Percentiles rank a stretch among this genome's conserved stretches.
Evolutionary conservation across 768 basidiomycete genomes (phyloP).

Genomic region (Leccinum rimulosum): DNA sequence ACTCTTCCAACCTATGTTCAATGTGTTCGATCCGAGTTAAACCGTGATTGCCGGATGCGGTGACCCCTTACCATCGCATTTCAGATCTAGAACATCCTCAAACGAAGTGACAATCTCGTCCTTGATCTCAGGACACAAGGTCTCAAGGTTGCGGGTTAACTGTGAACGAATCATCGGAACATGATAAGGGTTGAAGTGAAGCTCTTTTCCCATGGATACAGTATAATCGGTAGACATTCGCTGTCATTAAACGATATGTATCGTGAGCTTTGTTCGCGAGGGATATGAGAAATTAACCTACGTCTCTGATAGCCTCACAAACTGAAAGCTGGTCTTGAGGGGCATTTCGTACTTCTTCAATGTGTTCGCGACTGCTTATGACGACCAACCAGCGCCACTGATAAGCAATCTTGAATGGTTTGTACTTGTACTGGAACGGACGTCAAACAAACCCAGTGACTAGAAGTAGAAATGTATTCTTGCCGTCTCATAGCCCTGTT

Average conservation of each 20-base stretch:
- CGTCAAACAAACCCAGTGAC: not conserved
- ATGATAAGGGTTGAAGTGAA: slow-evolving; percentile 24
- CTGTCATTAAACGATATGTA: slow-evolving; percentile 23
- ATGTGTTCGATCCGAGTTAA: not conserved
- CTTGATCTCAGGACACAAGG: slow-evolving; percentile 38
- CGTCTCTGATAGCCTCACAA: slow-evolving; percentile 31
- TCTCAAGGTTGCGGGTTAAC: slow-evolving; percentile 38
- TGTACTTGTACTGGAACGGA: not conserved
- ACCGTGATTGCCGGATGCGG: not conserved
- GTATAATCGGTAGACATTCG: slow-evolving; percentile 27
- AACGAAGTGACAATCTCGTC: slow-evolving; percentile 46
- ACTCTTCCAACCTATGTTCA: not conserved
- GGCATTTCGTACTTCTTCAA: slow-evolving; percentile 41
- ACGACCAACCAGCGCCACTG: slow-evolving; percentile 14
- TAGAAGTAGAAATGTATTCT: not conserved
- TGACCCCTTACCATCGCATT: not conserved
- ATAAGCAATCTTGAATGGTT: not conserved
- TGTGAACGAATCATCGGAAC: slow-evolving; percentile 25
- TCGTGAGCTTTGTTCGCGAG: too few species aligned
- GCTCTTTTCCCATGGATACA: slow-evolving; percentile 13
- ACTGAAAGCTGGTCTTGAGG: slow-evolving; percentile 39
- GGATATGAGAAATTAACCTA: slow-evolving; percentile 15
- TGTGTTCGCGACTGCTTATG: slow-evolving; percentile 26
- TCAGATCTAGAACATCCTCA: slow-evolving; percentile 33
- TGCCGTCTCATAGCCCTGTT: not conserved